These are phyloP conservation scores for Microsporum canis DNA, from an alignment of 2,329 filamentous ascomycete genomes.

Conservation along the genomic window DNA sequence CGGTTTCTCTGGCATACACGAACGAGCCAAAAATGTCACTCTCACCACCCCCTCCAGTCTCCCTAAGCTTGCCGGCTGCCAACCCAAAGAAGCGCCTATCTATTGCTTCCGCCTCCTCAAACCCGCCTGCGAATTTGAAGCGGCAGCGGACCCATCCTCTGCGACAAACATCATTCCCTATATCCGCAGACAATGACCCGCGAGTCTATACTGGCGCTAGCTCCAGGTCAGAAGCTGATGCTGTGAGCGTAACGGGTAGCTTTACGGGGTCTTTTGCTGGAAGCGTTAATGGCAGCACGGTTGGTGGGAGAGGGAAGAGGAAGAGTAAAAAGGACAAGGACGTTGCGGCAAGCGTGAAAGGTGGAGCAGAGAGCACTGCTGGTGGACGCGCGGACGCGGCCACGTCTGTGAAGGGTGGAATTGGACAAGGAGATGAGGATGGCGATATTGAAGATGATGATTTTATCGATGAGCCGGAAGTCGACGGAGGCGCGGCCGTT, in stretches of 20 bases:
- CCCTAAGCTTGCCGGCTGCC: slow-evolving; percentile 11
- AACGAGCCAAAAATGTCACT: slow-evolving; percentile 7
- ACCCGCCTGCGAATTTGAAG: slow-evolving; percentile 18
- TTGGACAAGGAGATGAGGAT: slow-evolving; percentile 28
- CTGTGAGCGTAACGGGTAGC: slow-evolving; percentile 33
- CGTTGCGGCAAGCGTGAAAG: slow-evolving; percentile 20
- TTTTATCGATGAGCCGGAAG: slow-evolving; percentile 40
- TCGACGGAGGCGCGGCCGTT: slow-evolving; percentile 37
- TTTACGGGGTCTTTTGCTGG: slow-evolving; percentile 34
- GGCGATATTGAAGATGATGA: slow-evolving; percentile 39
- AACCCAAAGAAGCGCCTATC: slow-evolving; percentile 14
- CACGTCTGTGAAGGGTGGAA: slow-evolving; percentile 17
- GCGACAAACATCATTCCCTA: slow-evolving; percentile 37
- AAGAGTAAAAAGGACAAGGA: slow-evolving; percentile 23
- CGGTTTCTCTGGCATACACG: neutral
- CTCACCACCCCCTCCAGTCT: slow-evolving; percentile 11
- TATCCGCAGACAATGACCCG: slow-evolving; percentile 22
- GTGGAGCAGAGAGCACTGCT: slow-evolving; percentile 17
- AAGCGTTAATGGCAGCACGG: slow-evolving; percentile 26
- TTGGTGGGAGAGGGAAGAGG: slow-evolving; percentile 19
- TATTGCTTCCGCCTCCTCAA: slow-evolving; percentile 10
- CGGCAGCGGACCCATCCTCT: slow-evolving; percentile 34
- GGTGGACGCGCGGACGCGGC: slow-evolving; percentile 21
- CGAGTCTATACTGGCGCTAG: slow-evolving; percentile 20
- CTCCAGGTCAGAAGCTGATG: slow-evolving; percentile 20